Conservation (phyloP, 2,329 filamentous ascomycete species). For the Alternaria longipes region DNA sequence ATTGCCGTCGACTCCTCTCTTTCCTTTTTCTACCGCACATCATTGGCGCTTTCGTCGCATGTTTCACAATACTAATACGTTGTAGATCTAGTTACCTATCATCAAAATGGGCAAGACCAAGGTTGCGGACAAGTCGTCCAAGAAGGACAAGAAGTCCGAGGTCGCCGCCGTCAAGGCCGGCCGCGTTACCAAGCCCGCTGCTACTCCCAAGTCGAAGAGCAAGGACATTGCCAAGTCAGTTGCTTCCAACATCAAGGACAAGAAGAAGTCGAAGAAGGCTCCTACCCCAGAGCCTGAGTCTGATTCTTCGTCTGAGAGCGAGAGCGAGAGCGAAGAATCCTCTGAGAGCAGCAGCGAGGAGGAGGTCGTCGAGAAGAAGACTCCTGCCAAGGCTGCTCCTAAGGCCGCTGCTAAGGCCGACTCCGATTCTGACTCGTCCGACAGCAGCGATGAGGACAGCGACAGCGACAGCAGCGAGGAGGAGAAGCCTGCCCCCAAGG, state of each 20-base stretch:
- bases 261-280: constrained; percentile 62
- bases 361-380: constrained; percentile 49
- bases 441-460: constrained; percentile 37
- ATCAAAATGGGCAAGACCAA: constrained; percentile 52
- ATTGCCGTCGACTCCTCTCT: constrained; percentile 34
- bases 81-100: constrained; percentile 39
- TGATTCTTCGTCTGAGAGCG: constrained; percentile 51
- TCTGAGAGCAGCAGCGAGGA: constrained; percentile 43
- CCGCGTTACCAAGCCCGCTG: constrained; percentile 72
- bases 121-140: constrained; percentile 43
- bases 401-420: constrained; percentile 51
- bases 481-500: constrained; percentile 39
- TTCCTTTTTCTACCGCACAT: constrained; percentile 17
- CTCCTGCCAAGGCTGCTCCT: constrained; percentile 43
- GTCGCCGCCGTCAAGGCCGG: constrained; percentile 71
- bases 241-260: constrained; percentile 54
- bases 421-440: constrained; percentile 38
- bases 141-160: constrained; percentile 69
- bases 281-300: constrained; percentile 58
- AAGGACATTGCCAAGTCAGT: constrained; percentile 70
- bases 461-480: constrained; percentile 43
- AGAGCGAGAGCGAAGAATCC: constrained; percentile 45
- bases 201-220: constrained; percentile 71
- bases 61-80: constrained; percentile 42
- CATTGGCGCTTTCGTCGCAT: constrained; percentile 8